A percentile compares a stretch with the other conserved stretches of the same genome.
Conservation (phyloP, 352 stramenopile genomes). For the Globisporangium cylindrosporum region DNA sequence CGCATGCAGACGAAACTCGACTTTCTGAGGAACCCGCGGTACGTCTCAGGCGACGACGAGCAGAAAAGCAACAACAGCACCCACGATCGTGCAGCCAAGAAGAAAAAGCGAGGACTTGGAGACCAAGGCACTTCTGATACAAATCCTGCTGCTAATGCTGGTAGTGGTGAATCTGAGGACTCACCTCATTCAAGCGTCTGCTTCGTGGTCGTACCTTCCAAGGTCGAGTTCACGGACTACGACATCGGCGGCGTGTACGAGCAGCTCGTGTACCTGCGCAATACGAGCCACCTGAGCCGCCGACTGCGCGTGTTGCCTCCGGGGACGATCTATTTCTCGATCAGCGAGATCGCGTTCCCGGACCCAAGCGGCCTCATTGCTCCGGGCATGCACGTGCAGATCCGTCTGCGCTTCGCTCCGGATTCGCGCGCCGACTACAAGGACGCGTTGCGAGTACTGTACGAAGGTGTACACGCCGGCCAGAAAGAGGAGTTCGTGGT, state of each 20-base stretch:
- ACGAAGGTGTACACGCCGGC: constrained; percentile 34
- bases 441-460: constrained; percentile 52
- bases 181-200: not conserved
- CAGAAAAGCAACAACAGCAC: not conserved
- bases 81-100: not conserved
- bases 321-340: constrained; percentile 58
- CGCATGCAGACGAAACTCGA: constrained; percentile 81
- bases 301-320: constrained; percentile 64
- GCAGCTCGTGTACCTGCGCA: constrained; percentile 61
- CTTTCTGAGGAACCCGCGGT: constrained; percentile 69
- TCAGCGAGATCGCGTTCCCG: constrained; percentile 51
- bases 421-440: constrained; percentile 78
- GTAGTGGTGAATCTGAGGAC: not conserved
- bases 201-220: constrained; percentile 54
- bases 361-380: constrained; percentile 56
- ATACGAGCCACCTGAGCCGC: constrained; percentile 49
- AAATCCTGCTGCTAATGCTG: not conserved
- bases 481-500: constrained; percentile 29
- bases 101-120: not conserved
- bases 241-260: constrained; percentile 78
- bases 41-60: constrained; percentile 9
- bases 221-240: constrained; percentile 65
- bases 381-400: constrained; percentile 63
- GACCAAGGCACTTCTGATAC: not conserved
- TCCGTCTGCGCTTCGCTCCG: constrained; percentile 59